A percentile compares a stretch with the other conserved stretches of the same genome.
Evolutionary conservation across 495 filamentous ascomycete genomes (phyloP).

Genomic region (Penicillium mononematosum): DNA sequence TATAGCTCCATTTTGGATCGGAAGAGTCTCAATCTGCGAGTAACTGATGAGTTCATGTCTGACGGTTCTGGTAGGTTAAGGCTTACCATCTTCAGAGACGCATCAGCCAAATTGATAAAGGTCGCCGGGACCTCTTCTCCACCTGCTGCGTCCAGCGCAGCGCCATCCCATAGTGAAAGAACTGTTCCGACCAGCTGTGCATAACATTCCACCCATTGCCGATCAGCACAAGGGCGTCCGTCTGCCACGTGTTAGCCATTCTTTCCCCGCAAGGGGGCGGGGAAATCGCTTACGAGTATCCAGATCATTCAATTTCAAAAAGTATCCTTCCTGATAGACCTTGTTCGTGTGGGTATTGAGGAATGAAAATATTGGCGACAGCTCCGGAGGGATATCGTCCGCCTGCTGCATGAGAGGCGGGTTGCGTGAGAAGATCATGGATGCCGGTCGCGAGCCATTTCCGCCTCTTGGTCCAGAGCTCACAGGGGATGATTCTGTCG

Average conservation of each 20-base stretch:
- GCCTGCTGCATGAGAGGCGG: conserved; percentile 83
- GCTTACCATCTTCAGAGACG: conserved; percentile 91
- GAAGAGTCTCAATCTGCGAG: conserved; percentile 80
- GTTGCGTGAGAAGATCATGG: conserved; percentile 75
- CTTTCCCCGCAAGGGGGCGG: neutral
- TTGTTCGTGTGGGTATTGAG: conserved; percentile 96
- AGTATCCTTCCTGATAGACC: conserved; percentile 96
- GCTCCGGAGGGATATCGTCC: conserved; percentile 82
- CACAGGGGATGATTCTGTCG: conserved; percentile 31
- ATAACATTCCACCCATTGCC: conserved; percentile 95
- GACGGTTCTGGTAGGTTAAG: neutral
- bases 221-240: conserved; percentile 79
- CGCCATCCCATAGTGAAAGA: conserved; percentile 92
- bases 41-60: conserved; percentile 14
- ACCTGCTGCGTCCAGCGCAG: conserved; percentile 84
- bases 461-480: conserved; percentile 28
- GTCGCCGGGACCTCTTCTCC: conserved; percentile 86
- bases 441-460: conserved; percentile 55
- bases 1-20: conserved; percentile 71
- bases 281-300: conserved; percentile 67
- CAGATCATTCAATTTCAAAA: conserved; percentile 90
- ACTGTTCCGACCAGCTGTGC: conserved; percentile 94
- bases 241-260: conserved; percentile 50
- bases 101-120: conserved; percentile 96
- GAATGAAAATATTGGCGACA: conserved; percentile 90